phyloP scores from a whole-genome alignment of 164 flowering plant genomes.

The Warburgia ugandensis region DNA sequence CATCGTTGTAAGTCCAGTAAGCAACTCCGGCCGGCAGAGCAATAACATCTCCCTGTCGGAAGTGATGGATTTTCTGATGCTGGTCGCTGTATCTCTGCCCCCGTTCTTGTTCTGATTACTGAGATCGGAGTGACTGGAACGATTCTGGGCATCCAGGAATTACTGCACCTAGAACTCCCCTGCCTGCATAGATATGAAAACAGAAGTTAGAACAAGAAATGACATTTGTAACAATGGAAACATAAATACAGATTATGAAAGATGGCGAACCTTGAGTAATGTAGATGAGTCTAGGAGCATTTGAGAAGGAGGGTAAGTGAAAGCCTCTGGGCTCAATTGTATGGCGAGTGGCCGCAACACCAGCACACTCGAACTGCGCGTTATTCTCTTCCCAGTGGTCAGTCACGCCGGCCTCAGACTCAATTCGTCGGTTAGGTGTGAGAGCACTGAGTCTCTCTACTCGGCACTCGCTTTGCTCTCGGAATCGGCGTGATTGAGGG shows the following conservation, averaged over 20 bases:
- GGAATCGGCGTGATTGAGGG: slow-evolving; percentile 11
- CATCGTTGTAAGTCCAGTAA: slow-evolving; percentile 40
- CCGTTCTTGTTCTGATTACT: neutral
- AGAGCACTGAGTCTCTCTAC: slow-evolving; percentile 31
- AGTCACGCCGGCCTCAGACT: slow-evolving; percentile 40
- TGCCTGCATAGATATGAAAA: slow-evolving; percentile 44
- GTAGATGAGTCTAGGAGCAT: slow-evolving; percentile 35
- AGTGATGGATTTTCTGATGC: slow-evolving; percentile 33
- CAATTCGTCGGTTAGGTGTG: slow-evolving; percentile 29
- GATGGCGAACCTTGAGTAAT: slow-evolving; percentile 26
- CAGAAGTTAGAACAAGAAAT: no score
- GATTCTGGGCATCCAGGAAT: slow-evolving; percentile 68
- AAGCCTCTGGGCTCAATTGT: slow-evolving; percentile 40
- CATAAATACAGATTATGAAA: no score
- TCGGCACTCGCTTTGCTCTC: slow-evolving; percentile 24
- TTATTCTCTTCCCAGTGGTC: slow-evolving; percentile 40
- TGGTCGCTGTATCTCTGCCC: slow-evolving; percentile 18
- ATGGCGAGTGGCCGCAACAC: slow-evolving; percentile 28
- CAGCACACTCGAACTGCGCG: slow-evolving; percentile 45
- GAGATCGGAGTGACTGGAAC: slow-evolving; percentile 19
- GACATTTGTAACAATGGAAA: no score
- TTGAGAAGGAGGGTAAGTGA: slow-evolving; percentile 36
- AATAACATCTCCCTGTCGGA: slow-evolving; percentile 30
- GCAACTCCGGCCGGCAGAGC: slow-evolving; percentile 31
- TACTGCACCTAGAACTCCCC: slow-evolving; percentile 27